A percentile compares a stretch with the other conserved stretches of the same genome.
These are phyloP conservation scores for Aegilops sharonensis DNA, from an alignment of 176 grass and related monocot species.

Conservation along the genomic window DNA sequence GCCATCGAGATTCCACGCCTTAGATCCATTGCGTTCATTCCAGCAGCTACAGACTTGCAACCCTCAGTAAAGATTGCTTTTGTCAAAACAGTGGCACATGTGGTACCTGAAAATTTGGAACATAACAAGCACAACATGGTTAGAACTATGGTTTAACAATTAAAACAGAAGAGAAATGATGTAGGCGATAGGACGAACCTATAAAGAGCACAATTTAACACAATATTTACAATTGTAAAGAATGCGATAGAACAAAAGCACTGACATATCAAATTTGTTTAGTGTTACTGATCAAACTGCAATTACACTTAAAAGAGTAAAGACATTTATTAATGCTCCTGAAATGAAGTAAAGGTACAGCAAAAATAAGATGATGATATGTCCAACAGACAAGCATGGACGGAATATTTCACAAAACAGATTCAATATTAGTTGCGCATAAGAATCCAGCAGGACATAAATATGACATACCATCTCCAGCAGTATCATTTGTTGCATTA, in stretches of 20 bases:
- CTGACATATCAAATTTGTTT: neutral
- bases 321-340: neutral
- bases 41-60: slow-evolving; percentile 94
- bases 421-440: neutral
- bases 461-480: slow-evolving; percentile 77
- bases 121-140: neutral
- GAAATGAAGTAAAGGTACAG: neutral
- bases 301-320: neutral
- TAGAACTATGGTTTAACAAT: neutral
- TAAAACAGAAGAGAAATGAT: neutral
- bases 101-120: slow-evolving; percentile 63
- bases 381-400: neutral
- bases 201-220: neutral
- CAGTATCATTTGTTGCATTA: slow-evolving; percentile 93
- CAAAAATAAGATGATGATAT: neutral
- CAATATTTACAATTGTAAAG: neutral
- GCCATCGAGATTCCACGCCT: slow-evolving; percentile 97
- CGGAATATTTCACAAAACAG: neutral
- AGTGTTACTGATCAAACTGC: neutral
- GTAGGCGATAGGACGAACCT: neutral
- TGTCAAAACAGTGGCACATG: slow-evolving; percentile 95
- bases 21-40: slow-evolving; percentile 98
- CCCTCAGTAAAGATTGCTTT: slow-evolving; percentile 93
- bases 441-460: neutral
- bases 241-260: neutral